Conservation (phyloP, 2,329 filamentous ascomycete species). For the Curvularia sp. region DNA sequence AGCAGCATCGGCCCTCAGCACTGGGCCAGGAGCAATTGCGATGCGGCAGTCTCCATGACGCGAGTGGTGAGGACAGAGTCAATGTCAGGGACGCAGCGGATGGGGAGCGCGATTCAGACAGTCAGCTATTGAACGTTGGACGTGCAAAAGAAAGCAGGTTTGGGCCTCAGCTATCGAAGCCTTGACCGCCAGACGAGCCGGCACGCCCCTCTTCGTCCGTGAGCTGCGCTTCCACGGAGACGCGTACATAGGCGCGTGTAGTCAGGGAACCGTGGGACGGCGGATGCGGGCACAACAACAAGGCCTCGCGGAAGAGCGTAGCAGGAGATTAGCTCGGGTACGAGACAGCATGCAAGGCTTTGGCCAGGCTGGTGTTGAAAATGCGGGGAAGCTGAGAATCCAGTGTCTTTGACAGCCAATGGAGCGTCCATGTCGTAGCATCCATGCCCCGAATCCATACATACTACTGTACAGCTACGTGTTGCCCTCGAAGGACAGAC, state of each 20-base stretch:
- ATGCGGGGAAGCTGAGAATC: constrained; percentile 44
- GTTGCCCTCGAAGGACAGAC: constrained; percentile 11
- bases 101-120: constrained; percentile 6
- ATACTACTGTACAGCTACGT: too few relatives aligned
- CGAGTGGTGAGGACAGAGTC: constrained; percentile 16
- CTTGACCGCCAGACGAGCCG: constrained; percentile 10
- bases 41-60: not conserved
- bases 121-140: constrained; percentile 11
- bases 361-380: constrained; percentile 23
- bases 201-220: constrained; percentile 10
- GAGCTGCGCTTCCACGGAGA: constrained; percentile 7
- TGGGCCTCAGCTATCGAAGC: constrained; percentile 28
- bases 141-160: constrained; percentile 24
- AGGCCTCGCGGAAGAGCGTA: constrained; percentile 1
- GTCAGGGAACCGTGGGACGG: constrained; percentile 11
- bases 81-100: constrained; percentile 12
- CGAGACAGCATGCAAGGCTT: constrained; percentile 18
- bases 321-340: constrained; percentile 11
- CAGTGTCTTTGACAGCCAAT: constrained; percentile 27
- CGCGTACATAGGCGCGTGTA: constrained; percentile 24
- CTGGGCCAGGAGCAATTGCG: not conserved
- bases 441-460: constrained; percentile 4
- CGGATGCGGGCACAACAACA: constrained; percentile 10
- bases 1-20: not conserved
- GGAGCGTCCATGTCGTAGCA: constrained; percentile 9